Conservation (phyloP, 495 filamentous ascomycete genomes). For the Monascus purpureus region DNA sequence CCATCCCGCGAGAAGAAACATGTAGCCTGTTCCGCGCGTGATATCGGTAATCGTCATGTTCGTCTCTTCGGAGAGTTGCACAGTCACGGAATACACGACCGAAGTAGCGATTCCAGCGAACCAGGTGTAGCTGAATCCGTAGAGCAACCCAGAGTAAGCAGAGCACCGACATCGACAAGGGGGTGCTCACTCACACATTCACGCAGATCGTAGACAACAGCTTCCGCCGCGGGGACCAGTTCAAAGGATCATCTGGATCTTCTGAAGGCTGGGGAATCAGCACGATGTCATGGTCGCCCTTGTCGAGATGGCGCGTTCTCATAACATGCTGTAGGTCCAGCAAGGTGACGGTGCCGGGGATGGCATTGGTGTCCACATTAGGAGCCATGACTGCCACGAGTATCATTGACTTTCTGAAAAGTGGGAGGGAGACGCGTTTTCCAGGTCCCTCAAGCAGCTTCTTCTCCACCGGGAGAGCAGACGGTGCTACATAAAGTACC, state of each 20-base stretch:
- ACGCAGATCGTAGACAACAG: constrained; percentile 35
- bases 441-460: no score
- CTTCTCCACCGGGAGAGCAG: no score
- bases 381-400: no score
- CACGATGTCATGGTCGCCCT: constrained; percentile 36
- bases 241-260: constrained; percentile 48
- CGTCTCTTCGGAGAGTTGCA: constrained; percentile 41
- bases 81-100: constrained; percentile 48
- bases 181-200: constrained; percentile 20
- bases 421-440: no score
- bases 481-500: no score
- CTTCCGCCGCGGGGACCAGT: constrained; percentile 45
- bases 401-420: no score
- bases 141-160: no score
- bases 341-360: constrained; percentile 41
- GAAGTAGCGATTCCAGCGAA: constrained; percentile 45
- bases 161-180: no score
- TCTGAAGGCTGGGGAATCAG: constrained; percentile 42
- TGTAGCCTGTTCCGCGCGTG: constrained; percentile 49
- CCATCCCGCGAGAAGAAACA: constrained; percentile 50
- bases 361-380: constrained; percentile 23
- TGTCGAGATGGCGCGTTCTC: constrained; percentile 24
- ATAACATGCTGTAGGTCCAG: constrained; percentile 39
- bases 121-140: constrained; percentile 47
- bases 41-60: constrained; percentile 38